Conservation (phyloP, 768 basidiomycete genomes). For the Suillus paluster region DNA sequence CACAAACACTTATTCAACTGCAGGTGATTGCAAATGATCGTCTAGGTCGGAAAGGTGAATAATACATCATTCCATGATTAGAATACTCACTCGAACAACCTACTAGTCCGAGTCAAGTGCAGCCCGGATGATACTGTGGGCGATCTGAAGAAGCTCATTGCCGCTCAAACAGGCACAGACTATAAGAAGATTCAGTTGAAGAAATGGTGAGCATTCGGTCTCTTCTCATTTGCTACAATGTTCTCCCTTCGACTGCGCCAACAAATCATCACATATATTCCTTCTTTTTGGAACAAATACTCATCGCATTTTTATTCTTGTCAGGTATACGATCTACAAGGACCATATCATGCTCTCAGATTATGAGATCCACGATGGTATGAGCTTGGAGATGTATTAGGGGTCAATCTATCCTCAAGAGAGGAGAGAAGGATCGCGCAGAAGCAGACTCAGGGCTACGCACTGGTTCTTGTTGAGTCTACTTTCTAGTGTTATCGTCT, state of each 20-base stretch:
- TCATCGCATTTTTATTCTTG: conserved; percentile 1
- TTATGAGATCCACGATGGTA: conserved; percentile 92
- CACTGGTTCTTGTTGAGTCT: not conserved
- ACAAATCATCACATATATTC: not conserved
- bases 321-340: conserved; percentile 93
- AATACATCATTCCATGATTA: not conserved
- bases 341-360: conserved; percentile 94
- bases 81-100: conserved; percentile 15
- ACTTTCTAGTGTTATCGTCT: not conserved
- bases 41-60: conserved; percentile 87
- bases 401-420: not conserved
- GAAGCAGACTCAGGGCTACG: not conserved
- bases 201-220: conserved; percentile 76
- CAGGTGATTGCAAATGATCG: conserved; percentile 97
- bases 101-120: conserved; percentile 91
- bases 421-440: not conserved
- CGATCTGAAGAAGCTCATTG: conserved; percentile 96
- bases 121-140: conserved; percentile 95
- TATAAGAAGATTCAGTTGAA: conserved; percentile 86
- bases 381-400: conserved; percentile 93
- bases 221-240: not conserved
- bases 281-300: not conserved
- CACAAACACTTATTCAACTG: conserved; percentile 14
- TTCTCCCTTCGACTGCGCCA: not conserved
- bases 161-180: conserved; percentile 93